These are phyloP conservation scores for Penstemon barbatus DNA, from an alignment of 257 asterid genomes.

Conservation along the genomic window DNA sequence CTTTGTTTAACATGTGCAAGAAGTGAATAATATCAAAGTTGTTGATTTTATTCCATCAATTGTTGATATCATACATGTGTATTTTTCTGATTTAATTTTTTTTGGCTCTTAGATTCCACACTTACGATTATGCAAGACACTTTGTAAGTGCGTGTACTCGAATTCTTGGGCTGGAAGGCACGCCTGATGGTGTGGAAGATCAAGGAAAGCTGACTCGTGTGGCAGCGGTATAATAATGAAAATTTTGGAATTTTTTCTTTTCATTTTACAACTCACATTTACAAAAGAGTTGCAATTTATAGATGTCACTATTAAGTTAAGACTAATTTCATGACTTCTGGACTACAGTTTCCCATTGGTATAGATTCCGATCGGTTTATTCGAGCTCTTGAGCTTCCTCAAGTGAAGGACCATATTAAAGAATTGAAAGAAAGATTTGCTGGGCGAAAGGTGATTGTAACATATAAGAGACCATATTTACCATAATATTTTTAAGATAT, in stretches of 20 bases:
- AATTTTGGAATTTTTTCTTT: constrained; percentile 14
- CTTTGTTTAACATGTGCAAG: background rate
- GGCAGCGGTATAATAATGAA: constrained; percentile 67
- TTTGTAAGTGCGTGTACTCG: constrained; percentile 94
- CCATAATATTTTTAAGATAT: background rate
- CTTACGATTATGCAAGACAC: constrained; percentile 90
- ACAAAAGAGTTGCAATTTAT: constrained; percentile 23
- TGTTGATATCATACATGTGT: background rate
- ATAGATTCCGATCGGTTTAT: constrained; percentile 88
- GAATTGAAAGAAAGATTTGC: constrained; percentile 85
- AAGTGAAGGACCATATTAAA: constrained; percentile 65
- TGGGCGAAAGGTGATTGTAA: constrained; percentile 67
- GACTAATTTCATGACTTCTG: constrained; percentile 35
- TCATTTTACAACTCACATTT: constrained; percentile 21
- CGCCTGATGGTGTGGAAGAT: constrained; percentile 96
- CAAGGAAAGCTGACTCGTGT: constrained; percentile 90
- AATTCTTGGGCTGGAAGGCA: constrained; percentile 93
- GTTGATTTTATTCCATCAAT: constrained; percentile 1
- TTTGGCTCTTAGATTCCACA: constrained; percentile 64
- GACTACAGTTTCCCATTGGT: constrained; percentile 88
- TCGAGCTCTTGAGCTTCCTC: constrained; percentile 80
- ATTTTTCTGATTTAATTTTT: constrained; percentile 18
- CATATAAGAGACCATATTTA: constrained; percentile 13
- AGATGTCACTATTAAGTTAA: background rate
- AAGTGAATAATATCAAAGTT: background rate